A percentile compares a stretch with the other conserved stretches of the same genome.
phyloP scores from a whole-genome alignment of 805 yeast species.

The Metschnikowia baotianmanensis region DNA sequence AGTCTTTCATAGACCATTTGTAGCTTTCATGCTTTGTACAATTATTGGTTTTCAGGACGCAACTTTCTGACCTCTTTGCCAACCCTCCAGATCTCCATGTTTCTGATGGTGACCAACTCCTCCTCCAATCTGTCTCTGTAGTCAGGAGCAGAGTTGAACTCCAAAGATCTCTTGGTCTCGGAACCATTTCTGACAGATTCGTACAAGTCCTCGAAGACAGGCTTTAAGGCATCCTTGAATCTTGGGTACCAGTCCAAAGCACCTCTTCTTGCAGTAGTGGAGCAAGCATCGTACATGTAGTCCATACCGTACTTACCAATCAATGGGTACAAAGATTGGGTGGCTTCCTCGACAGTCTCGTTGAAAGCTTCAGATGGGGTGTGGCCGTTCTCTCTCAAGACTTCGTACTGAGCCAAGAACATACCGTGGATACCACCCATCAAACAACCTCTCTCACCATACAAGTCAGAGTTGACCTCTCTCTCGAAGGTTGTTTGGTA shows the following conservation, averaged over 20 bases:
- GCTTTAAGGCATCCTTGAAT: constrained; percentile 98
- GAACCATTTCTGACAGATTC: constrained; percentile 92
- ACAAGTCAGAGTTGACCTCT: constrained; percentile 98
- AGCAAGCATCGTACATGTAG: constrained; percentile 99
- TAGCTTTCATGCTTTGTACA: constrained; percentile 9
- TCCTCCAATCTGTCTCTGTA: constrained; percentile 95
- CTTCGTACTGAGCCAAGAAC: constrained; percentile 99
- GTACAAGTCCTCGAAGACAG: constrained; percentile 95
- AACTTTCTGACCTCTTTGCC: constrained; percentile 99
- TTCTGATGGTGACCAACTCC: constrained; percentile 91
- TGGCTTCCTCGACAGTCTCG: constrained; percentile 99
- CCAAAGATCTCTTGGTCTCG: constrained; percentile 97
- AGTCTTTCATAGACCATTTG: constrained; percentile 41
- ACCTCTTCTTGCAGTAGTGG: constrained; percentile 99
- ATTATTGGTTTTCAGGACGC: constrained; percentile 97
- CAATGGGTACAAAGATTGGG: constrained; percentile 98
- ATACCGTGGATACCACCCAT: constrained; percentile 99
- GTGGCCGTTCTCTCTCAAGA: constrained; percentile 99
- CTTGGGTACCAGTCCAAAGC: constrained; percentile 99
- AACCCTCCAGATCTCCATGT: constrained; percentile 99
- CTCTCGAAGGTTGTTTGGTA: constrained; percentile 99
- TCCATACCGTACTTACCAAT: constrained; percentile 99
- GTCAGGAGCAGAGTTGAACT: constrained; percentile 97
- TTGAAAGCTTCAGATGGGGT: constrained; percentile 99
- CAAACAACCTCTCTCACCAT: constrained; percentile 99